Conservation (phyloP, 352 stramenopile species). For the Pythium phragmitis region DNA sequence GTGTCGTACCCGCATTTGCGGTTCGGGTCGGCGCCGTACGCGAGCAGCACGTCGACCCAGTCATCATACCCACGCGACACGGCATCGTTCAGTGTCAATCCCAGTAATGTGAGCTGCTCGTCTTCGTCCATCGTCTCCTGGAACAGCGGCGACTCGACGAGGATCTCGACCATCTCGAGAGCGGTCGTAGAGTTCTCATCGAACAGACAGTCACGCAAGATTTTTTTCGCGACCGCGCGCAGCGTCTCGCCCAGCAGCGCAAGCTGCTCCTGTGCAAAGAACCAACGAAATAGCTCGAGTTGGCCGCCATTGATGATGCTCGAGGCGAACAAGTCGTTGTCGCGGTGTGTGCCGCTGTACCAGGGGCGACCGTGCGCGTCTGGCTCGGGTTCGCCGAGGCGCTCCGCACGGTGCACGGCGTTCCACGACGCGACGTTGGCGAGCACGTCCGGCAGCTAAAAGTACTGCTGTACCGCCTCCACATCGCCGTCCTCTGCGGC, state of each 20-base stretch:
- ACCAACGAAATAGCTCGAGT: constrained; percentile 3
- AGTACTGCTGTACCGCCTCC: not conserved
- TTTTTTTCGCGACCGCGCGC: not conserved
- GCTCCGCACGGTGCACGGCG: not conserved
- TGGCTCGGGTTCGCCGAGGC: not conserved
- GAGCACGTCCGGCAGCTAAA: not conserved
- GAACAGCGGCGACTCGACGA: constrained; percentile 16
- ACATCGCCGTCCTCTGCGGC: not conserved
- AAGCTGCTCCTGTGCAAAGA: constrained; percentile 1
- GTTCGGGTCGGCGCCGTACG: constrained; percentile 15
- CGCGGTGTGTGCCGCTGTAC: not conserved
- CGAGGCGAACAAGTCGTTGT: not conserved
- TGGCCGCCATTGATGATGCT: not conserved
- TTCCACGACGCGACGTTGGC: not conserved
- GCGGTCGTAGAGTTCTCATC: not conserved
- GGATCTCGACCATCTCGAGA: constrained; percentile 6
- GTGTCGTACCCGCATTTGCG: not conserved
- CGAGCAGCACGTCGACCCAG: not conserved
- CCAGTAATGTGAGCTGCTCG: not conserved
- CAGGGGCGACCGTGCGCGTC: not conserved
- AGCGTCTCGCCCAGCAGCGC: constrained; percentile 1
- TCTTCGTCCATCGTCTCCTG: not conserved
- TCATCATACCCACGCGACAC: not conserved
- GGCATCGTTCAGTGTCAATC: not conserved
- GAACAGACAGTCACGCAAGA: not conserved